Evolutionary conservation across 108 stramenopile species (phyloP), one percentile per base, ranked within the genome.

Genomic region (Nitzschia palea): DNA sequence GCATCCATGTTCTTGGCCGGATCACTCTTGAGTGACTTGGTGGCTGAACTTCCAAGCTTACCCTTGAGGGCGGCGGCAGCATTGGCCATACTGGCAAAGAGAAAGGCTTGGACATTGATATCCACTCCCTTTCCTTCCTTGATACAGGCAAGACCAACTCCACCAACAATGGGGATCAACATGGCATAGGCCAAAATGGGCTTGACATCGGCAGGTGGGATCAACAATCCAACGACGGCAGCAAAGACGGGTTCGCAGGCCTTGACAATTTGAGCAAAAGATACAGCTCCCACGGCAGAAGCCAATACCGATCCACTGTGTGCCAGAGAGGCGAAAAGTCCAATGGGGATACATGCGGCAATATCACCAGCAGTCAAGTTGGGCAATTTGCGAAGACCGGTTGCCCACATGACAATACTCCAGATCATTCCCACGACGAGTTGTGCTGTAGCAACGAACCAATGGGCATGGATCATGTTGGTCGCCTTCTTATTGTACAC

Each of bases 211-310:
- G 80, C 74, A 28, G 89, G 87, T 28, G 94, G 93, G 52, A 92
- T 59, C 33, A 97, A 64, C 18, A 95, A 75, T 18, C 95, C 95
- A 36, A 98, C 77, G 17, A 87, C 74, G 9, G 96, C 97, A 30
- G 96, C 94, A 73, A 98, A 97, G 45, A 90, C 91, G 17, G 97
- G 97, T 79, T 98, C 97, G 66, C 90, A 89, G 25, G 97, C 97
- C 80, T 98, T 98, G 57, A 98, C 96, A 67, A 98, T 97, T 70
- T 98, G 97, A 26, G 95, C 92, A 71, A 98, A 98, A 66, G 89
- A 91, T 26, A 98, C 97, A 55, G 95, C 94, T 15, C 96, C 97
- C 31, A 95, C 96, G 63, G 93, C 94, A 55, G 96, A 90, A 67
- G 91, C 87, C 62, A 92, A 79, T 31, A 92, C 91, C 44, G 88